Conservation (phyloP, 179 eudicot genomes). For the Patellifolia procumbens region DNA sequence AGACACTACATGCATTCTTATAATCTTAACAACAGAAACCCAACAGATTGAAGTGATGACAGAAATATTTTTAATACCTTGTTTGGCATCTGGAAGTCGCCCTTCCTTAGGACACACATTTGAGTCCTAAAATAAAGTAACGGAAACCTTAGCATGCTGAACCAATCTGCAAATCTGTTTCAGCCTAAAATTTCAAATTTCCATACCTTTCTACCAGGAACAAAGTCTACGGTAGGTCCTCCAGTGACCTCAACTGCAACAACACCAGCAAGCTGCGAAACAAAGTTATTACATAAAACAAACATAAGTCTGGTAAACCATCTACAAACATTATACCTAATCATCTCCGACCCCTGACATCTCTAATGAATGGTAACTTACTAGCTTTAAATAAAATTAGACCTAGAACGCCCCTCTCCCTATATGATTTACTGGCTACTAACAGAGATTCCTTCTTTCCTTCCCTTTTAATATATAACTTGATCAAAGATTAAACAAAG, state of each 20-base stretch:
- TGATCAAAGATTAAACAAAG: not conserved
- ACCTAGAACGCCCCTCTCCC: not conserved
- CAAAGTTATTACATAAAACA: not conserved
- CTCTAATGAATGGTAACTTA: not conserved
- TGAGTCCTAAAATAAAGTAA: constrained; percentile 62
- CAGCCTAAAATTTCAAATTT: not conserved
- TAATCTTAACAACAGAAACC: not conserved
- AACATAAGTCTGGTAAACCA: not conserved
- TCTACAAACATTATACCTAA: not conserved
- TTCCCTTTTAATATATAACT: not conserved
- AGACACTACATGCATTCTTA: constrained; percentile 6
- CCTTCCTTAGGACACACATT: constrained; percentile 83
- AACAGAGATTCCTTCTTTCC: not conserved
- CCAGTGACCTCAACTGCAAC: constrained; percentile 99
- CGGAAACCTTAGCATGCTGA: constrained; percentile 10
- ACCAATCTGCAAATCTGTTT: not conserved
- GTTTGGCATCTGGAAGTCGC: constrained; percentile 87
- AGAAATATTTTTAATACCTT: constrained; percentile 48
- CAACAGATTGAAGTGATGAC: not conserved
- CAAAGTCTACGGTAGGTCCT: constrained; percentile 81
- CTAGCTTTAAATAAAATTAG: not conserved
- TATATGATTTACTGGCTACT: not conserved
- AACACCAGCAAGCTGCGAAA: constrained; percentile 90
- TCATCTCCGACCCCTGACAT: too few relatives aligned
- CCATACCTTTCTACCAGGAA: constrained; percentile 88